Evolutionary conservation across 108 stramenopile species (phyloP).

Genomic region (Chaetoceros muelleri): DNA sequence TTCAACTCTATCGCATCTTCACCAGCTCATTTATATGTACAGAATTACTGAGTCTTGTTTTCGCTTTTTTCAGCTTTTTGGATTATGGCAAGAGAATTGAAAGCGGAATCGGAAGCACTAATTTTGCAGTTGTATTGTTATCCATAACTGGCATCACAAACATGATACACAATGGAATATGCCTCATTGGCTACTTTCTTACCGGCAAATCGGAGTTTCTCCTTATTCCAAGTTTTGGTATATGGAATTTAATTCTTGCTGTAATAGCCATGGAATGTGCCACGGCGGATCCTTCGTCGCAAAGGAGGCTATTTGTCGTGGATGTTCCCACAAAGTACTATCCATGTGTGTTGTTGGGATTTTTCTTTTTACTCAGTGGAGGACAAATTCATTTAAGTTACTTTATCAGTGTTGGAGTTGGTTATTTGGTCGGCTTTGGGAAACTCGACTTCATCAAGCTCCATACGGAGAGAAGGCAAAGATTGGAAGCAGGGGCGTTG

Average conservation of each 20-base stretch:
- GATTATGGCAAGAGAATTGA: conserved; percentile 60
- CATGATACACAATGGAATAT: conserved; percentile 28
- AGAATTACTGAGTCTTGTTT: conserved; percentile 41
- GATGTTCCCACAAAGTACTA: conserved; percentile 56
- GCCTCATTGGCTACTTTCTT: conserved; percentile 28
- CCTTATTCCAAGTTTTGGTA: conserved; percentile 27
- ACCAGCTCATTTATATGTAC: conserved; percentile 57
- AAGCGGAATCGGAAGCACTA: conserved; percentile 51
- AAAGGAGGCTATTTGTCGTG: conserved; percentile 53
- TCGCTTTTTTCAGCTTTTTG: conserved; percentile 57
- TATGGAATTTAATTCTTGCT: conserved; percentile 65
- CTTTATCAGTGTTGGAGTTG: conserved; percentile 56
- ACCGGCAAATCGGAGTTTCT: conserved; percentile 23
- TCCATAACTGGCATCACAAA: conserved; percentile 43
- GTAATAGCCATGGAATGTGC: conserved; percentile 66
- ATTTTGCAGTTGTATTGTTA: conserved; percentile 52
- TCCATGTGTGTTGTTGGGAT: conserved; percentile 49
- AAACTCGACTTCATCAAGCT: conserved; percentile 30
- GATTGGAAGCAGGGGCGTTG: not conserved
- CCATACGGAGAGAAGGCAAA: conserved; percentile 11
- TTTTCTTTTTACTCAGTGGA: conserved; percentile 61
- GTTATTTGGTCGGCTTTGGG: conserved; percentile 54
- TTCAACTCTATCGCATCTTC: conserved; percentile 69
- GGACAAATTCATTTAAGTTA: conserved; percentile 34
- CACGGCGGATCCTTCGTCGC: conserved; percentile 41